Conservation (phyloP, 306 rosid species). For the Cicer cuneatum region DNA sequence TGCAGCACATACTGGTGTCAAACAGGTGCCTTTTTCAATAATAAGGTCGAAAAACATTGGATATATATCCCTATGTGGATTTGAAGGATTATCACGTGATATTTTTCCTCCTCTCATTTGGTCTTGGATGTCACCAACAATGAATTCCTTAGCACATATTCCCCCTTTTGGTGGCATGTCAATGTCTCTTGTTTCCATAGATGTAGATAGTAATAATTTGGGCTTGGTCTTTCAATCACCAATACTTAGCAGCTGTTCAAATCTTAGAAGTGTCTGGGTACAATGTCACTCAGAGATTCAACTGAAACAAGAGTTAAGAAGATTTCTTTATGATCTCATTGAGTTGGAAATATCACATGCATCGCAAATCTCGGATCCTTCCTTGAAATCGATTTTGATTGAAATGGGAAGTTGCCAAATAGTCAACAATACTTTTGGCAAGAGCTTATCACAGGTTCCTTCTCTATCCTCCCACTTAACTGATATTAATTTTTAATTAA, state of each 20-base stretch:
- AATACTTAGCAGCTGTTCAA: not conserved
- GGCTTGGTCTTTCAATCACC: conserved; percentile 3
- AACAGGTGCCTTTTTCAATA: conserved; percentile 38
- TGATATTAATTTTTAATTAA: not conserved
- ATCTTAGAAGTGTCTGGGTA: conserved; percentile 25
- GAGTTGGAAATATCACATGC: conserved; percentile 18
- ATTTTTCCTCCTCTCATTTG: conserved; percentile 42
- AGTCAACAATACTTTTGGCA: conserved; percentile 5
- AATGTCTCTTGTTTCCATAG: not conserved
- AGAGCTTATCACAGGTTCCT: conserved; percentile 42
- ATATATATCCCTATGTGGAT: conserved; percentile 47
- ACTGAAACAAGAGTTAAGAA: not conserved
- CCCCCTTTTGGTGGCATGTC: not conserved
- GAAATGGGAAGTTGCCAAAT: conserved; percentile 27
- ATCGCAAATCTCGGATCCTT: not conserved
- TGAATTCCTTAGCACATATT: not conserved
- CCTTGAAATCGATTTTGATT: conserved; percentile 29
- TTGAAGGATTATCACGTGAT: conserved; percentile 42
- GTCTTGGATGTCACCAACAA: conserved; percentile 48
- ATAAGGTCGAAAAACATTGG: conserved; percentile 33
- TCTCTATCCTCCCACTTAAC: not conserved
- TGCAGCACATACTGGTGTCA: conserved; percentile 49
- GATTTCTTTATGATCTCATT: not conserved
- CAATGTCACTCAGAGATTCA: not conserved
- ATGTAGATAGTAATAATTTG: not conserved